Conservation (phyloP, 306 rosid species). For the Prosopis cineraria region DNA sequence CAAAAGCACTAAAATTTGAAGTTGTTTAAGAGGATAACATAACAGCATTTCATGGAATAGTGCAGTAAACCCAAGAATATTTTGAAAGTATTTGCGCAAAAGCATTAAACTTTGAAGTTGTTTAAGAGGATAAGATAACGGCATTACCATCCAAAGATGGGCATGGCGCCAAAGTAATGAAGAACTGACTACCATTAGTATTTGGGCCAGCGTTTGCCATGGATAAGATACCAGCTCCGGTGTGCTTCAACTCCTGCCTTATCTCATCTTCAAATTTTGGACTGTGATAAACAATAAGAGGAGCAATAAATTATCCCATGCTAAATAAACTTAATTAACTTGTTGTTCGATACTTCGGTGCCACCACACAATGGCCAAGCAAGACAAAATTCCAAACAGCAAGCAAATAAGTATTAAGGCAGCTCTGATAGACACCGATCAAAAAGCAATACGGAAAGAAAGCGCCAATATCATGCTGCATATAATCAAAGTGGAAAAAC, state of each 20-base stretch:
- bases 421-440: not conserved
- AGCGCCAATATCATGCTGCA: not conserved
- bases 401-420: not conserved
- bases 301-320: not conserved
- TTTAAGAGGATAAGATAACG: conserved; percentile 17
- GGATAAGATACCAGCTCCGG: conserved; percentile 97
- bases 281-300: conserved; percentile 42
- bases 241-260: conserved; percentile 86
- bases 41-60: conserved; percentile 27
- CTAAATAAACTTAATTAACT: not conserved
- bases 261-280: conserved; percentile 93
- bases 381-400: not conserved
- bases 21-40: conserved; percentile 10
- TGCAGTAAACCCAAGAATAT: not conserved
- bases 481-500: not conserved
- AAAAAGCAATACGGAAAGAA: not conserved
- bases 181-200: conserved; percentile 96
- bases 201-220: conserved; percentile 99
- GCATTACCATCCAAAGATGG: conserved; percentile 87
- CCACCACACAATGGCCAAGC: not conserved
- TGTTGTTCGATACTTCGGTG: not conserved
- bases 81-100: not conserved
- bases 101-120: not conserved
- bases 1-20: not conserved
- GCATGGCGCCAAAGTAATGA: conserved; percentile 92